Base-by-base conservation (phyloP, 768 basidiomycete species). In the Russula compacta region DNA sequence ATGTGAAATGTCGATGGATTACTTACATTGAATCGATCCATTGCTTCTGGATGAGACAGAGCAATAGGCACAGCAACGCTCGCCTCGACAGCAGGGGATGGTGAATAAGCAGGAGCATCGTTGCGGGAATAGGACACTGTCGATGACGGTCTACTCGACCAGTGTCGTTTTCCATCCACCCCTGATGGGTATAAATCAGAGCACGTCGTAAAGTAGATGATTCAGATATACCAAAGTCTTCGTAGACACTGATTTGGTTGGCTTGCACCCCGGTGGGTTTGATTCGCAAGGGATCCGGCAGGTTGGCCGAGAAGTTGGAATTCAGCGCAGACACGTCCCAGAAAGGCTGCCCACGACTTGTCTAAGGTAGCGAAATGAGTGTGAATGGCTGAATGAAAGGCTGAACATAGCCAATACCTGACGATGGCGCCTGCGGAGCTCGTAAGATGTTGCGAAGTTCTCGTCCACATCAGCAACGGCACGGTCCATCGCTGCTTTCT, bases 401-500 rank as follows among this genome's bases (percentile, higher is more conserved):
- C 19, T 14, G 42, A 50, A 21, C 10, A 21, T 36, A 44, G 19
- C 15, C 75, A 78, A 56, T 60, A 88, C 86, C 78, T 95, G 93
- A 58, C 92, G 83, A 71, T 98, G 93, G 50, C 88, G 85, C 59
- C 89, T 83, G 56, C 97, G 82, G 49, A 80, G 79, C 38, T 93
- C 88, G 69, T 94, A 97, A 10, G 93, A 89, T 29, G 82, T 64
- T 2, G 82, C 79, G 63, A 99, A 91, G 24, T 83, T 86, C 63
- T 95, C 93, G 70, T 99, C 97, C 7, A 97, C 89, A 68, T 98
- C 97, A 4, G 84, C 81, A 54, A 92, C 83, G 7, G 95, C 95
- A 60, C 92, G 84, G 68, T 98, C 95, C 89, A 97, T 97, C 0
- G 97, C 97, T 6, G 95, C 95, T 68, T 92, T 95, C 74, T 98